Conservation (phyloP, 129 eudicot genomes). For the Escallonia rubra region DNA sequence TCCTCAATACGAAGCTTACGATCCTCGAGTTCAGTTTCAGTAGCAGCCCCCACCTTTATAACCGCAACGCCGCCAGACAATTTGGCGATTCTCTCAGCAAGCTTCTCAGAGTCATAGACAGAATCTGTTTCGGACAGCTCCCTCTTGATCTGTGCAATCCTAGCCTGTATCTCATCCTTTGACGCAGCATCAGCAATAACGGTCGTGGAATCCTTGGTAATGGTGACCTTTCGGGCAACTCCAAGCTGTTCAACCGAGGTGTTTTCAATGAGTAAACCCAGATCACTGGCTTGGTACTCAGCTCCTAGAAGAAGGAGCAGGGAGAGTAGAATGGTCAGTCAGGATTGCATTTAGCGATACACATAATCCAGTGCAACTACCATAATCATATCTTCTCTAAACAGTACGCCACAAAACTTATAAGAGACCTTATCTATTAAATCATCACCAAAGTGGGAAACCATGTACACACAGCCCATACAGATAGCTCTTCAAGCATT, state of each 20-base stretch:
- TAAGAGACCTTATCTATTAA: no score
- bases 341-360: no score
- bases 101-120: conserved; percentile 80
- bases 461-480: no score
- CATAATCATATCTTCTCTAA: no score
- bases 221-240: no score
- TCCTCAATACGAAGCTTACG: conserved; percentile 76
- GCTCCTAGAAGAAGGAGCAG: conserved; percentile 42
- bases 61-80: conserved; percentile 87
- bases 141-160: conserved; percentile 79
- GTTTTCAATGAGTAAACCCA: conserved; percentile 40
- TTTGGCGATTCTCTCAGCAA: conserved; percentile 89
- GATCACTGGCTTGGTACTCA: conserved; percentile 69
- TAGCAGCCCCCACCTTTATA: conserved; percentile 90
- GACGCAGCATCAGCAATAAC: conserved; percentile 85
- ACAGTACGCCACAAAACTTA: no score
- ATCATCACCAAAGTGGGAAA: no score
- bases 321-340: background rate
- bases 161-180: conserved; percentile 79
- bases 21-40: conserved; percentile 83
- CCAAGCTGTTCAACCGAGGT: no score
- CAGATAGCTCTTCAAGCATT: no score
- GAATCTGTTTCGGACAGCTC: conserved; percentile 85
- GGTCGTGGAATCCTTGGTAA: conserved; percentile 63
- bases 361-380: no score